Base-by-base conservation (phyloP, 805 yeast genomes). In the Candida coquimbonensis region DNA sequence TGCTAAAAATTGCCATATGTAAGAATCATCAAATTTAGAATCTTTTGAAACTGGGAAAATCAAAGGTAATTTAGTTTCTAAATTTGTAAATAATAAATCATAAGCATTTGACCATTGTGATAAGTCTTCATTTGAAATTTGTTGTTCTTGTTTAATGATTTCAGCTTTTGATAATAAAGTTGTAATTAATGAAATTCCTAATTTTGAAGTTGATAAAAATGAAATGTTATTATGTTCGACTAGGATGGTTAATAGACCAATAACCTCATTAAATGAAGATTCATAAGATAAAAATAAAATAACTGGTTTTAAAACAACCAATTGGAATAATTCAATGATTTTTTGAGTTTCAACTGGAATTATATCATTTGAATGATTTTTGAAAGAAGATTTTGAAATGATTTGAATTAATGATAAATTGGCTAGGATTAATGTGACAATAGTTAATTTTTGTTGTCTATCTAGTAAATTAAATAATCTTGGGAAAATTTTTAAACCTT, bases 1-100 rank as follows among this genome's bases (percentile, higher is more conserved):
- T 21, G 99, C 99, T 64, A 91, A 76, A 61, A 91, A 90, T 68
- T 91, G 97, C 99, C 99, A 91, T 42, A 88, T 88, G 59, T 90
- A 89, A 34, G 61, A 53, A 45, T 57, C 60, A 39, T 59, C 63
- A 27, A 50, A 49, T 35, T 52, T 39, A 14, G 25, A 40, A 39
- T 39, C 41, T 40, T 64, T 55, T 24, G 74, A 70, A 38, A 91
- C 87, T 45, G 96, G 96, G 82, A 91, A 90, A 39, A 90, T 77
- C 16, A 79, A 70, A 1, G 83, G 73, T 47, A 91, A 73, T 62
- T 87, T 80, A 5, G 88, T 85, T 65, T 87, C 93, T 53, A 90
- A 68, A 1, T 83, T 73, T 16, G 83, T 80, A 69, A 91, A 91
- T 48, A 91, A 69, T 54, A 78, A 81, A 63, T 87, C 95, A 63